Evolutionary conservation across 164 flowering plant genomes (phyloP), one percentile per base, ranked within the genome.

Genomic region (Hamamelis virginiana): DNA sequence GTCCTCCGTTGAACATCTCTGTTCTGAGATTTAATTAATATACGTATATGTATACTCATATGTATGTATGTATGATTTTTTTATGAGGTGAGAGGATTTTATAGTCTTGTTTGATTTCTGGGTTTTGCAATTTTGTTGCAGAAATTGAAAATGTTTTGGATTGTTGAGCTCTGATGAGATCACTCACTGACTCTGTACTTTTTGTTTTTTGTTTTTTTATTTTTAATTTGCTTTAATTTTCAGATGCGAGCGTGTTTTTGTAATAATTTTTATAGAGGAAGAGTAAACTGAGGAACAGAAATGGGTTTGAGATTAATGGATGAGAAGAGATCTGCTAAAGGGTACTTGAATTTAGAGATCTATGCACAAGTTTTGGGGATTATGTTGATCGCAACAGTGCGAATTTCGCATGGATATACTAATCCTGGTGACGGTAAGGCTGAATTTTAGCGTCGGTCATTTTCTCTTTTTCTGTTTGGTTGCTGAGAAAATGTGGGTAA

Each of bases 341-440:
- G 27, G 73, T 69, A 9, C 66, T 65, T 66, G 73, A 76, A 68
- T 64, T 73, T 73, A 77, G 75, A 76, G 85, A 85, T 84, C 83
- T 78, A 19, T 59, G 77, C 5, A 5, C 61, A 65, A 65, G 44
- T 78, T 51, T 18, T 86, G 44, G 76, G 78, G 52, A 61, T 82
- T 27, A 22, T 79, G 57, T 67, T 88, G 83, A 67, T 83, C 56
- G 85, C 65, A 19, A 45, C 72, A 1, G 75, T 80, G 1, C 50
- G 58, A 26, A 25, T 79, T 73, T 74, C 85, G 1, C 58, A 58
- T 67, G 96, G 82, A 28, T 64, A 25, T 27, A 89, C 97, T 38
- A 82, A 80, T 76, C 85, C 89, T 15, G 62, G 14, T 70, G 97
- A 91, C 71, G 93, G 94, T 91, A 80, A 77, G 74, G 14, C 19